Evolutionary conservation across 225 moss, liverwort and hornwort genomes (phyloP).

Genomic region (Thuidium tamariscinum): DNA sequence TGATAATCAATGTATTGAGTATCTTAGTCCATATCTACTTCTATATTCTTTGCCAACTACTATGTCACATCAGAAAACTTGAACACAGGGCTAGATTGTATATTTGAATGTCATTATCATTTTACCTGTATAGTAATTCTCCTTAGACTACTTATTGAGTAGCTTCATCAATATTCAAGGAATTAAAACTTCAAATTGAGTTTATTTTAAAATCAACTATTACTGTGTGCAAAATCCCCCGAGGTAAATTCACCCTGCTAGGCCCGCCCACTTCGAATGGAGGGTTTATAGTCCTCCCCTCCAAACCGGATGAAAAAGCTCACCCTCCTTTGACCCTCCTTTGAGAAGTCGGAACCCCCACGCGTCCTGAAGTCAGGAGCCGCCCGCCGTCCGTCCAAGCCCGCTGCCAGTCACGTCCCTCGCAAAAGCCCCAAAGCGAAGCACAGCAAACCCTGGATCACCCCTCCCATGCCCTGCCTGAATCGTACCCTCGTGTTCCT

Average conservation of each 20-base stretch:
- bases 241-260: too few relatives aligned
- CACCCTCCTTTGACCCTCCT: background rate
- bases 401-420: background rate
- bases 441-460: background rate
- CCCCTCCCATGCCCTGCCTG: background rate
- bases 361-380: background rate
- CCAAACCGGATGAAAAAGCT: background rate
- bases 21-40: too few relatives aligned
- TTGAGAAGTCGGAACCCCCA: background rate
- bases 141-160: background rate
- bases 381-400: background rate
- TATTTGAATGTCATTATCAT: background rate
- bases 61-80: rapidly evolving
- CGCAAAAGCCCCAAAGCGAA: background rate
- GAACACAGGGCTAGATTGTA: rapidly evolving
- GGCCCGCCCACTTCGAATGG: too few relatives aligned
- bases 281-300: too few relatives aligned
- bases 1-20: too few relatives aligned
- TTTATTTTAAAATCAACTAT: background rate
- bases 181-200: background rate
- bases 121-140: too few relatives aligned
- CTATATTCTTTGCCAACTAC: too few relatives aligned
- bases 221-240: too few relatives aligned
- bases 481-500: background rate
- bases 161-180: background rate